These are phyloP conservation scores for Nosema muscidifuracis DNA, from an alignment of 371 early-diverging fungal species.

Conservation along the genomic window DNA sequence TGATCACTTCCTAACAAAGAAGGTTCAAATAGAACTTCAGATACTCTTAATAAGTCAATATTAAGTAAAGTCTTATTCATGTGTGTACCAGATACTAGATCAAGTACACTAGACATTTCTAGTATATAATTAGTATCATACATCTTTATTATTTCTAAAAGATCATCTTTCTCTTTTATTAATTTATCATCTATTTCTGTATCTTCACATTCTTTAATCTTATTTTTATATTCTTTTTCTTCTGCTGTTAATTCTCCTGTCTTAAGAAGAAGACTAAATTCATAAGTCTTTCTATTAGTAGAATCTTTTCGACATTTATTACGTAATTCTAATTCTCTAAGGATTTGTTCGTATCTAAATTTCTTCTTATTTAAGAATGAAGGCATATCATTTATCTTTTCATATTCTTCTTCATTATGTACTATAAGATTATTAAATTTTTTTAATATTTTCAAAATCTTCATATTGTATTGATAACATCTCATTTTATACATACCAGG, in stretches of 20 bases:
- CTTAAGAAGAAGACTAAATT: conserved; percentile 54
- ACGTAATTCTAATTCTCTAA: conserved; percentile 50
- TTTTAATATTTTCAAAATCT: conserved; percentile 49
- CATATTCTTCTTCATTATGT: conserved; percentile 43
- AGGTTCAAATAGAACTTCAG: conserved; percentile 62
- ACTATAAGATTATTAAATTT: conserved; percentile 36
- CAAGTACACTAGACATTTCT: conserved; percentile 42
- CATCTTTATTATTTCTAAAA: conserved; percentile 37
- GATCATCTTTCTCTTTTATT: conserved; percentile 37
- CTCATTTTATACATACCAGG: conserved; percentile 48
- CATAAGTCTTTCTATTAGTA: conserved; percentile 59
- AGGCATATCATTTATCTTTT: conserved; percentile 40
- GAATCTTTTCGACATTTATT: conserved; percentile 55
- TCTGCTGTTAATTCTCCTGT: conserved; percentile 48
- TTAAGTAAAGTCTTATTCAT: conserved; percentile 49
- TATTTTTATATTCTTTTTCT: conserved; percentile 41
- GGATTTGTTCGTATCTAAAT: conserved; percentile 40
- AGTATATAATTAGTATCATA: conserved; percentile 59
- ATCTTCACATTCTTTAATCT: conserved; percentile 58
- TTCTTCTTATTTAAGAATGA: conserved; percentile 50
- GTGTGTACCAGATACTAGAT: conserved; percentile 47
- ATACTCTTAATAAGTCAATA: conserved; percentile 55
- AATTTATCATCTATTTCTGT: conserved; percentile 42
- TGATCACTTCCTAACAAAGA: conserved; percentile 55
- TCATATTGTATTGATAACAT: conserved; percentile 55